These are phyloP conservation scores for Phylloporus sp. DNA, from an alignment of 1,284 basidiomycete genomes.

Conservation along the genomic window DNA sequence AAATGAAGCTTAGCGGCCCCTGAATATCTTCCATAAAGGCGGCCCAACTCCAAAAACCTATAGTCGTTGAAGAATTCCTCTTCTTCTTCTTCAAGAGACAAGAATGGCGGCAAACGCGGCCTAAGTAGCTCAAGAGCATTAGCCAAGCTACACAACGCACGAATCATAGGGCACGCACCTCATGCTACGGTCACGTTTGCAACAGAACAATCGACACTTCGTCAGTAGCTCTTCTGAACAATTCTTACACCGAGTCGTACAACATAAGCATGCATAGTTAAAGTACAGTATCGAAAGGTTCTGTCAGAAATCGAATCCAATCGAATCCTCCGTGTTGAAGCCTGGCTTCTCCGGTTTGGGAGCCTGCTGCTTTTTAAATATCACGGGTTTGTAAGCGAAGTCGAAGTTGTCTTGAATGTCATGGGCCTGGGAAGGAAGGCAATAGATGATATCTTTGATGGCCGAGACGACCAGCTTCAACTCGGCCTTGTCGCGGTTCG, in stretches of 20 bases:
- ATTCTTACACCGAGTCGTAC: conserved; percentile 1
- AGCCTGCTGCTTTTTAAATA: too few relatives aligned
- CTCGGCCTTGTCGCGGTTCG: too few relatives aligned
- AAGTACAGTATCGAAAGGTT: too few relatives aligned
- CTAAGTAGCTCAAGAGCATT: conserved; percentile 44
- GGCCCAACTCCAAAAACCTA: conserved; percentile 59
- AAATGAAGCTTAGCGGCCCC: conserved; percentile 68
- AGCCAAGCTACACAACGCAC: conserved; percentile 4
- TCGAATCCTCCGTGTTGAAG: too few relatives aligned
- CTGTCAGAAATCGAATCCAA: too few relatives aligned
- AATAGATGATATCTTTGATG: too few relatives aligned
- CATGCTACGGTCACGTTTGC: conserved; percentile 47
- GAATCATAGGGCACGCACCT: conserved; percentile 26
- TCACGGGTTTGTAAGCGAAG: too few relatives aligned
- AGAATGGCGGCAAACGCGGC: conserved; percentile 58
- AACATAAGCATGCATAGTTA: too few relatives aligned
- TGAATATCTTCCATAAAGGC: conserved; percentile 47
- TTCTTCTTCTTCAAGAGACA: conserved; percentile 59
- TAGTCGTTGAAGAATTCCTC: conserved; percentile 66
- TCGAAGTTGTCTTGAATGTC: too few relatives aligned
- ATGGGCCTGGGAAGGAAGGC: too few relatives aligned
- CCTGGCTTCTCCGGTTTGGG: too few relatives aligned
- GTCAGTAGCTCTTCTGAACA: conserved; percentile 52
- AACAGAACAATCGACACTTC: conserved; percentile 61
- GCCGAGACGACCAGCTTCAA: too few relatives aligned